phyloP scores from a whole-genome alignment of 495 filamentous ascomycete species.

The Annulohypoxylon maeteangense region DNA sequence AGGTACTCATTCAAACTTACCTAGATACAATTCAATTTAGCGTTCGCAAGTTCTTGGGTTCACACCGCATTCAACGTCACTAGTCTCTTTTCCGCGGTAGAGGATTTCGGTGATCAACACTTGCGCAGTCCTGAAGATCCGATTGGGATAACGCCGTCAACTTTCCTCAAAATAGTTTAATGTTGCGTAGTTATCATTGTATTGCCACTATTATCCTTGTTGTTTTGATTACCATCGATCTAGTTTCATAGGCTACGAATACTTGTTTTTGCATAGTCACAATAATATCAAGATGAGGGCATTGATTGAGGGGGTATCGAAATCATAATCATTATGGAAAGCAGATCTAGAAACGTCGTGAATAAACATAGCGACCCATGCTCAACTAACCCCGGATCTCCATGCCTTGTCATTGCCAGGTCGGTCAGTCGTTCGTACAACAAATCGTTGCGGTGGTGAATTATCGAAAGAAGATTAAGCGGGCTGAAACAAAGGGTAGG shows the following conservation, averaged over 20 bases:
- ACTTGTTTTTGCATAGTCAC: not conserved
- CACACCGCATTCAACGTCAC: not conserved
- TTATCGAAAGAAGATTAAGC: constrained; percentile 21
- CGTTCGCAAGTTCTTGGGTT: not conserved
- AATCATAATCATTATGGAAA: constrained; percentile 39
- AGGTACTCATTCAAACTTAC: too few relatives aligned
- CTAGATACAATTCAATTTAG: not conserved
- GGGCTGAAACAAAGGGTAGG: constrained; percentile 17
- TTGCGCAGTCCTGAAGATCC: not conserved
- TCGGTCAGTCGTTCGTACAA: not conserved
- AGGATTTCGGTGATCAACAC: not conserved
- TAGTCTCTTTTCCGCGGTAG: not conserved
- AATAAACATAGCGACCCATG: constrained; percentile 23
- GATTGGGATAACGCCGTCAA: not conserved
- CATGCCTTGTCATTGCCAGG: not conserved
- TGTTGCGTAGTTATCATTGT: not conserved
- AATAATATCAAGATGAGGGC: not conserved
- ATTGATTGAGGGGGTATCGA: constrained; percentile 37
- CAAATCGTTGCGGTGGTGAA: constrained; percentile 2
- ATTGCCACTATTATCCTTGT: too few relatives aligned
- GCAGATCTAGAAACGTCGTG: constrained; percentile 30
- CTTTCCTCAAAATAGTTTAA: not conserved
- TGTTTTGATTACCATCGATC: too few relatives aligned
- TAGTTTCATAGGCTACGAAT: not conserved
- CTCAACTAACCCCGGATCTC: constrained; percentile 10